A percentile compares a stretch with the other conserved stretches of the same genome.
Conservation (phyloP, 345 rosid species). For the Eucalyptus coolabah region DNA sequence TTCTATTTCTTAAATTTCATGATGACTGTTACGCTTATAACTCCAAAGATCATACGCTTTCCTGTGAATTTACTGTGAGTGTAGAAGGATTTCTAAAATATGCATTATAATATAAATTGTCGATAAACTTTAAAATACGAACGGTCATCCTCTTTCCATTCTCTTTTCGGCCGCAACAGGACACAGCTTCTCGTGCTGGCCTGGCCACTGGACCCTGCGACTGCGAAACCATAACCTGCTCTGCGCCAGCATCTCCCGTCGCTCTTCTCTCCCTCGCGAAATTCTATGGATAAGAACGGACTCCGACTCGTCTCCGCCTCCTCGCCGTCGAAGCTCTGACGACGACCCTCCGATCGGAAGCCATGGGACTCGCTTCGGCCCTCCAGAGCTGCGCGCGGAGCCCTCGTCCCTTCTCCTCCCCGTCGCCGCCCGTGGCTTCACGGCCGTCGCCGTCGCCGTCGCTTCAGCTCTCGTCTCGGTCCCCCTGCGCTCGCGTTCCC, state of each 20-base stretch:
- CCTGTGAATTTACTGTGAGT: not conserved
- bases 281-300: not conserved
- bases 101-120: not conserved
- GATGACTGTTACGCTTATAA: not conserved
- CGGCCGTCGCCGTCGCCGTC: not conserved
- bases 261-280: not conserved
- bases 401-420: not conserved
- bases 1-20: not conserved
- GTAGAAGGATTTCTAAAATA: not conserved
- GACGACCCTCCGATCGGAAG: not conserved
- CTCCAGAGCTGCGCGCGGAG: slow-evolving; percentile 26
- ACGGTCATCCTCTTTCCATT: rapidly evolving
- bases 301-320: not conserved
- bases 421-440: not conserved
- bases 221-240: not conserved
- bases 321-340: not conserved
- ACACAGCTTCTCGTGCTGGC: not conserved
- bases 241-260: not conserved
- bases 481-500: slow-evolving; percentile 27
- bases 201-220: not conserved
- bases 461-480: not conserved
- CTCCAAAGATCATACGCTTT: not conserved
- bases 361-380: slow-evolving; percentile 61
- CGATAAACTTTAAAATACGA: not conserved
- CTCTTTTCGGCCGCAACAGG: not conserved